These are phyloP conservation scores for Collybia sordida DNA, from an alignment of 768 basidiomycete genomes.

Conservation along the genomic window DNA sequence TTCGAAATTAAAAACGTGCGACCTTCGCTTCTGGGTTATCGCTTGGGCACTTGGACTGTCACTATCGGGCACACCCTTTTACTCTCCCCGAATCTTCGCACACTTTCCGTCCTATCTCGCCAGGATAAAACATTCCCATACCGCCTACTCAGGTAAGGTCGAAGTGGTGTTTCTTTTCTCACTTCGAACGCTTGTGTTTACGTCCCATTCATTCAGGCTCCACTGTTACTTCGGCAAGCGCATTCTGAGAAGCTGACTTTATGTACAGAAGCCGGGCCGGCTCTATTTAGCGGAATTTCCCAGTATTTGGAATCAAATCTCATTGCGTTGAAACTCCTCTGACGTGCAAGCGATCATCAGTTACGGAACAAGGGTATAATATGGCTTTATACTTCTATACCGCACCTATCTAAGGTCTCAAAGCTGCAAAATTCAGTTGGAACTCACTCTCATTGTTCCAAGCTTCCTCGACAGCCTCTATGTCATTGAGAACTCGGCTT, in stretches of 20 bases:
- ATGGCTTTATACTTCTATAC: conserved; percentile 23
- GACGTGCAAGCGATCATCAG: conserved; percentile 23
- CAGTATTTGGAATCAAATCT: conserved; percentile 16
- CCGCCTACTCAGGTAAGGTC: conserved; percentile 13
- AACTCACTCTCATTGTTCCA: no score
- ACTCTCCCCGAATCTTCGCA: conserved; percentile 21
- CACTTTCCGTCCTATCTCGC: conserved; percentile 16
- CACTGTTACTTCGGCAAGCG: no score
- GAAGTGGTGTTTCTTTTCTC: conserved; percentile 12
- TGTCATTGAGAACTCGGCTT: no score
- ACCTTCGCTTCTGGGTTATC: neutral
- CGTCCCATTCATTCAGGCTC: conserved; percentile 12
- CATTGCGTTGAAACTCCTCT: conserved; percentile 21
- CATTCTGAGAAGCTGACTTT: no score
- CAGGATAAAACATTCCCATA: conserved; percentile 11
- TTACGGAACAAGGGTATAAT: conserved; percentile 14
- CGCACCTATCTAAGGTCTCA: conserved; percentile 12
- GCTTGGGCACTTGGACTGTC: no score
- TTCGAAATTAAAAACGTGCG: conserved; percentile 12
- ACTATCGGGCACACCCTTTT: conserved; percentile 17
- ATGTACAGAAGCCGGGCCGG: conserved; percentile 15
- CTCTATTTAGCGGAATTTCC: conserved; percentile 17
- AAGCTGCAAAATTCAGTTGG: conserved; percentile 23
- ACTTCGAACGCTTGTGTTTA: conserved; percentile 20
- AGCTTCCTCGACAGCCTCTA: no score